phyloP scores from a whole-genome alignment of 352 stramenopile species.

The Aphanomyces astaci region DNA sequence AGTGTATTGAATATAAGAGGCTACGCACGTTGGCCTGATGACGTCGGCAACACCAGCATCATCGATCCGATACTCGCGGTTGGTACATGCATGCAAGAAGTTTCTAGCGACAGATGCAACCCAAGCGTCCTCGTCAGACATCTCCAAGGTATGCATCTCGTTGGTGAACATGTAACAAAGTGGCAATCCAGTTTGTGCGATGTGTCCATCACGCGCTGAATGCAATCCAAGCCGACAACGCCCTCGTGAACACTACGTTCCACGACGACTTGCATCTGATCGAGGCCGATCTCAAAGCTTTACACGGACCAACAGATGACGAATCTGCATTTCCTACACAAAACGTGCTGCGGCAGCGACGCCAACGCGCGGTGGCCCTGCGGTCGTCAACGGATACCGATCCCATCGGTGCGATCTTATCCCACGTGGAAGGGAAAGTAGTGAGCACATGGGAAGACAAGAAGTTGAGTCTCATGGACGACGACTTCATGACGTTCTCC shows the following conservation, averaged over 20 bases:
- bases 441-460: conserved; percentile 15
- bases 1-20: not conserved
- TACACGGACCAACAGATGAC: not conserved
- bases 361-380: not conserved
- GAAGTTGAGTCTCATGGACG: conserved; percentile 19
- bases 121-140: not conserved
- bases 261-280: conserved; percentile 15
- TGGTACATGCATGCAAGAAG: not conserved
- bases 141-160: conserved; percentile 5
- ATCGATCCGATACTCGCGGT: not conserved
- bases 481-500: conserved; percentile 6
- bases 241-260: not conserved
- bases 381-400: not conserved
- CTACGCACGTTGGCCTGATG: not conserved
- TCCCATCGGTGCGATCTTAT: conserved; percentile 10
- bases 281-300: not conserved
- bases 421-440: conserved; percentile 11
- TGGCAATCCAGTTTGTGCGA: not conserved
- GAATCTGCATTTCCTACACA: conserved; percentile 6
- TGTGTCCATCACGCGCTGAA: conserved; percentile 5
- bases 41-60: not conserved
- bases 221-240: conserved; percentile 9
- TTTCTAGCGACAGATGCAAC: not conserved
- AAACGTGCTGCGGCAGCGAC: not conserved
- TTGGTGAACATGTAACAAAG: not conserved